Percentiles rank a stretch among this genome's conserved stretches.
Conservation (phyloP, 192 early-diverging fungal genomes). For the Entrophospora sp. region DNA sequence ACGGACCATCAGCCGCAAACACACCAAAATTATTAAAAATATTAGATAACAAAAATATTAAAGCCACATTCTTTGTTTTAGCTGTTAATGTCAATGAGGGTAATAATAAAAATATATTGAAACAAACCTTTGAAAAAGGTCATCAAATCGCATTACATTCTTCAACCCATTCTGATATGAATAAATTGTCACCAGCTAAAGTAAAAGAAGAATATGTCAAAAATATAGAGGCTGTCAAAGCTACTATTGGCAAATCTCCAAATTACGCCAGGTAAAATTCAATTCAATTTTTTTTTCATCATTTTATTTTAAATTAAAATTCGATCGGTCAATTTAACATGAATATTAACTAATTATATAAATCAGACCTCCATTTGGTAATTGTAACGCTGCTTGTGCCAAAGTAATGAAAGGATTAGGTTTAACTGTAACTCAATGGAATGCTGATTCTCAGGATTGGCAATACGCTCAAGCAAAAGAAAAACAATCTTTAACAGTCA, state of each 20-base stretch:
- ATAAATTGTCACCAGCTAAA: constrained; percentile 21
- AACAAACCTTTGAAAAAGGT: constrained; percentile 23
- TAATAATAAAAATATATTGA: background rate
- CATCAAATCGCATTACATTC: constrained; percentile 56
- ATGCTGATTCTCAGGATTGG: constrained; percentile 36
- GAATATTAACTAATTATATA: background rate
- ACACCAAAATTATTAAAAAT: background rate
- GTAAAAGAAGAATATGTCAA: background rate
- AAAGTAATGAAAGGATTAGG: constrained; percentile 25
- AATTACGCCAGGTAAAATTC: background rate
- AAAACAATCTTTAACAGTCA: background rate
- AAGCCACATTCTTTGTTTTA: background rate
- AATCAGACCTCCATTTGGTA: constrained; percentile 43
- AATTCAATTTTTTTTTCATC: background rate
- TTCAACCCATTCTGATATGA: constrained; percentile 41
- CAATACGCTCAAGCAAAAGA: constrained; percentile 7
- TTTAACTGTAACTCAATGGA: constrained; percentile 30
- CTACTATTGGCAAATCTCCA: background rate
- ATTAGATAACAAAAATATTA: background rate
- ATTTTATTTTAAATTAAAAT: background rate
- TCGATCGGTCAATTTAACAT: background rate
- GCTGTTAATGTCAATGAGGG: background rate
- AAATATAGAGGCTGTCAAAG: background rate
- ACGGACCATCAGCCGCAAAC: constrained; percentile 28
- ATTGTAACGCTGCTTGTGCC: constrained; percentile 22